Evolutionary conservation across 345 rosid species (phyloP), one percentile per base, ranked within the genome.

Genomic region (Anacardium occidentale): DNA sequence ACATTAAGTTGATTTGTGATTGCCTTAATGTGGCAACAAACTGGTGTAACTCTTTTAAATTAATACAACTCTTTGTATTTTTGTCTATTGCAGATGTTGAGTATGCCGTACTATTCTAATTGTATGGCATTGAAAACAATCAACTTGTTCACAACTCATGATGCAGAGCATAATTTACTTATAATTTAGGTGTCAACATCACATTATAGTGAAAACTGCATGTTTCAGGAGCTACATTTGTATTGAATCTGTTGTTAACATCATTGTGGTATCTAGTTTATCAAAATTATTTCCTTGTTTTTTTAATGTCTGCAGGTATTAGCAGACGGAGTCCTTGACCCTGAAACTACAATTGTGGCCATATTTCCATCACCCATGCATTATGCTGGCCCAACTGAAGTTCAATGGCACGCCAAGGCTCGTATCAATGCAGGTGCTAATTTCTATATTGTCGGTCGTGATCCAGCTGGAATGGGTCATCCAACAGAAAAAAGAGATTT

Each of bases 331-430:
- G 83, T 93, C 72, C 99, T 91, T 80, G 93, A 95, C 66, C 98
- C 94, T 4, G 79, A 87, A 73, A 95, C 96, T 64, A 95, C 99
- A 7, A 87, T 95, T 15, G 97, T 95, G 47, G 78, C 97, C n/a
- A 93, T 92, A 71, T 95, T 95, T 74, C 98, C 98, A 4, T 95
- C 99, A 37, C 99, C 98, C 1, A 91, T 95, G 99, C 97, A 89
- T 77, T 92, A 95, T 78, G 98, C 98, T 13, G 97, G 99, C 80
- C 99, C 99, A 70, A 95, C 99, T 0, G 99, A 95, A 87, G 99
- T 93, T 48, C 98, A 95, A 47, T 93, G 99, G 99, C 99, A 95
- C 71, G 99, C 99, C 73, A 95, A 95, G 84, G 98, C 92, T 67
- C 84, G 98, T 74, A 83, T 93, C 74, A 93, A 95, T 72, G 99